Evolutionary conservation across 306 rosid genomes (phyloP).

Genomic region (Potentilla sterilis): DNA sequence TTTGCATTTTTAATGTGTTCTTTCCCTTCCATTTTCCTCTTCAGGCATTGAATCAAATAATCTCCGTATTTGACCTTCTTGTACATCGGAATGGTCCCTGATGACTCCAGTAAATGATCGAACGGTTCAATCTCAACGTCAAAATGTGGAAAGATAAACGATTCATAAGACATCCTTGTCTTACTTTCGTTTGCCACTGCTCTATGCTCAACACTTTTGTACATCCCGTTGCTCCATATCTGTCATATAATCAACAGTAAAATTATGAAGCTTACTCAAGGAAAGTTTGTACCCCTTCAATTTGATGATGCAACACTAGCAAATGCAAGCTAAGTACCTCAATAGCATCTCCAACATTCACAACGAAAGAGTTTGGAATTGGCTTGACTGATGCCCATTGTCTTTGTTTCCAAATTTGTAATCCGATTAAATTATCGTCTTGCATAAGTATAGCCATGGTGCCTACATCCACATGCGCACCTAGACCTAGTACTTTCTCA

Average conservation of each 20-base stretch:
- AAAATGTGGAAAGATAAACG: slow-evolving; percentile 22
- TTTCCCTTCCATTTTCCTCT: slow-evolving; percentile 37
- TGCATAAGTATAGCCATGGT: slow-evolving; percentile 49
- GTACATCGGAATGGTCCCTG: slow-evolving; percentile 24
- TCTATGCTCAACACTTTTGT: slow-evolving; percentile 50
- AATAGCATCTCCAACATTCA: slow-evolving; percentile 41
- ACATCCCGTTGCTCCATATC: slow-evolving; percentile 51
- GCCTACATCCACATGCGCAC: slow-evolving; percentile 45
- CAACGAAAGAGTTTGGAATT: slow-evolving; percentile 30
- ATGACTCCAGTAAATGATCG: slow-evolving; percentile 25
- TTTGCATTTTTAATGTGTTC: slow-evolving; percentile 26
- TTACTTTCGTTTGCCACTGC: slow-evolving; percentile 32
- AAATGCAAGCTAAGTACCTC: slow-evolving; percentile 6
- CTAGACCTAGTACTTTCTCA: slow-evolving; percentile 41
- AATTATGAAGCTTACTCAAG: not conserved
- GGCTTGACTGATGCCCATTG: slow-evolving; percentile 40
- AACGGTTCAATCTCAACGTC: slow-evolving; percentile 40
- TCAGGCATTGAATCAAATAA: slow-evolving; percentile 24
- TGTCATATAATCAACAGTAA: slow-evolving; percentile 3
- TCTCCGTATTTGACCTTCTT: slow-evolving; percentile 38
- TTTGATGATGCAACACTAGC: not conserved
- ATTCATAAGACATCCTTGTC: slow-evolving; percentile 27
- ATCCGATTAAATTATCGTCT: slow-evolving; percentile 30
- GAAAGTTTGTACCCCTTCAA: not conserved
- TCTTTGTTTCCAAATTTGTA: slow-evolving; percentile 42